phyloP scores from a whole-genome alignment of 495 filamentous ascomycete genomes.

The Podospora australis region DNA sequence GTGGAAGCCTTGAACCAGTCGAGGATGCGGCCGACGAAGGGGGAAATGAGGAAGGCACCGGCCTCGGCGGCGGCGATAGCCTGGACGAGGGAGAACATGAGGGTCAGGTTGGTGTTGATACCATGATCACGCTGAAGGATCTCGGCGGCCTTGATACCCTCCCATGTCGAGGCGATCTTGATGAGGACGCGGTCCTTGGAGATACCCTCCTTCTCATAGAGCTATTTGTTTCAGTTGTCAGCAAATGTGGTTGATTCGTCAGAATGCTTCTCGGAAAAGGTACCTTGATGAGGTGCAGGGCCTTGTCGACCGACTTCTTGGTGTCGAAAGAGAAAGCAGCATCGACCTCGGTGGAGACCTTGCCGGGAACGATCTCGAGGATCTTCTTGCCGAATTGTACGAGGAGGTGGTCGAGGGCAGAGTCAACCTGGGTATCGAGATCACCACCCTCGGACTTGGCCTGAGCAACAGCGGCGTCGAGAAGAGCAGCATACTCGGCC shows the following conservation, averaged over 20 bases:
- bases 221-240: slow-evolving; percentile 42
- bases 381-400: slow-evolving; percentile 98
- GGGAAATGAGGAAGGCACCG: slow-evolving; percentile 96
- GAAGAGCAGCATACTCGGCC: slow-evolving; percentile 86
- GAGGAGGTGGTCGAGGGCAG: slow-evolving; percentile 83
- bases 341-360: slow-evolving; percentile 98
- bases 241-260: not conserved
- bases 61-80: slow-evolving; percentile 96
- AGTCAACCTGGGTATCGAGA: slow-evolving; percentile 71
- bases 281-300: slow-evolving; percentile 94
- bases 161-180: slow-evolving; percentile 84
- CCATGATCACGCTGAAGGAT: slow-evolving; percentile 87
- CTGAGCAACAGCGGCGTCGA: slow-evolving; percentile 78
- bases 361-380: slow-evolving; percentile 91
- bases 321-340: slow-evolving; percentile 94
- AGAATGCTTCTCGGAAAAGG: too few species aligned
- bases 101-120: slow-evolving; percentile 97
- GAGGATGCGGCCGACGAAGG: slow-evolving; percentile 98
- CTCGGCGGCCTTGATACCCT: slow-evolving; percentile 96
- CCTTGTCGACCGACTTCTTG: slow-evolving; percentile 88
- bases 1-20: slow-evolving; percentile 98
- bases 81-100: slow-evolving; percentile 96
- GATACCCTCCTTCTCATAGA: slow-evolving; percentile 89
- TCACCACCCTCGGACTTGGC: slow-evolving; percentile 67
- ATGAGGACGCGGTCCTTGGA: slow-evolving; percentile 90